Evolutionary conservation across 1,139 yeast species (phyloP), one percentile per base, ranked within the genome.

Genomic region (Nematodospora anomalae): DNA sequence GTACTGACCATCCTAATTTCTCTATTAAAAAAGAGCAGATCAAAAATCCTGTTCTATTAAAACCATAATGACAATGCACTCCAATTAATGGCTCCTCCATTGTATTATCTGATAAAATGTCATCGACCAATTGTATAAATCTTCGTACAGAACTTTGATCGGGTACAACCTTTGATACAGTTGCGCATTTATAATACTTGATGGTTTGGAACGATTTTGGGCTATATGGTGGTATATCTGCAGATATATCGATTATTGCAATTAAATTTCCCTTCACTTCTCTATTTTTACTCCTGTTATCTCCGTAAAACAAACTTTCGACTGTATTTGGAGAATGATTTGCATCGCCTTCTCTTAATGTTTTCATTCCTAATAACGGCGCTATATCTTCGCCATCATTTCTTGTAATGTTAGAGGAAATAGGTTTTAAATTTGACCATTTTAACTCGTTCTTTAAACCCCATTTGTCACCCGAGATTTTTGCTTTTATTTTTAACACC

Each of bases 41-140:
- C 41, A 84, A 69, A 50, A 79, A 84, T 2, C 94, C 94, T 0
- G 94, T 84, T 37, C 94, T 64, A 55, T 84, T 84, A 57, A 83
- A 85, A 3, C 94, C 94, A 53, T 84, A 84, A 54, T 84, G 94
- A 54, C 94, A 84, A 57, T 84, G 94, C 4, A 84, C 83, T 0
- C 76, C 89, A 4, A 83, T 62, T 23, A 69, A 60, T 6, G 77
- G 77, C 22, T 47, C 32, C 10, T 51, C 45, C 29, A 49, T 44
- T n/a, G 33, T 16, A 42, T 53, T 32, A 8, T 51, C 46, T 5
- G 51, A 44, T n/a, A 76, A 50, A 15, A 80, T 70, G 32, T 67
- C 64, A 47, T 79, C 80, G 6, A 80, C 71, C 33, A 81, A 62
- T 32, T 64, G 71, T 28, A 79, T 67, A 47, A 82, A 84, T 39